phyloP scores from a whole-genome alignment of 1,284 basidiomycete species.

The Pseudozyma sp. region DNA sequence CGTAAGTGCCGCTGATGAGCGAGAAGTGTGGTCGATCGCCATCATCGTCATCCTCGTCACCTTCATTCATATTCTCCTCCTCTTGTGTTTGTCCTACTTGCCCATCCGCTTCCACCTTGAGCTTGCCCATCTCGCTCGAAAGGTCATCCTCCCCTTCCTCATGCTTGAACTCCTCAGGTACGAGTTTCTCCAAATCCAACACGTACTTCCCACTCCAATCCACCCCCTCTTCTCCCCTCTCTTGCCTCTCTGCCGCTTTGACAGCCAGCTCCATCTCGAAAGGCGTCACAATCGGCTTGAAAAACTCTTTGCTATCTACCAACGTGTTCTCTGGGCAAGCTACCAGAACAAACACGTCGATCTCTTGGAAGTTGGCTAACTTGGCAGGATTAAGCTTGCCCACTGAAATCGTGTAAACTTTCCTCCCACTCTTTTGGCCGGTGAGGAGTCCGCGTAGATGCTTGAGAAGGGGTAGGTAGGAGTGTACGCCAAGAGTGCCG shows the following conservation, averaged over 20 bases:
- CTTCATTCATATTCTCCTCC: constrained; percentile 12
- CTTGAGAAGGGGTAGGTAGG: constrained; percentile 39
- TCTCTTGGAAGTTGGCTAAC: constrained; percentile 93
- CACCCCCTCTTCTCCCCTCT: constrained; percentile 42
- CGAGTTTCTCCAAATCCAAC: constrained; percentile 78
- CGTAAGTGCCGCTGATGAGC: constrained; percentile 85
- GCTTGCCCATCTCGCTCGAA: constrained; percentile 7
- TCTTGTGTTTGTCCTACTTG: neutral
- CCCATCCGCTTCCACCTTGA: constrained; percentile 9
- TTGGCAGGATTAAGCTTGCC: constrained; percentile 96
- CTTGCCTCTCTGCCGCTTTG: constrained; percentile 58
- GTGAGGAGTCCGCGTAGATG: constrained; percentile 51
- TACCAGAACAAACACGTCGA: constrained; percentile 94
- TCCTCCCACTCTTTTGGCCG: constrained; percentile 76
- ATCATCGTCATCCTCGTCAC: constrained; percentile 48
- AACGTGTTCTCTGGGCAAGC: constrained; percentile 94
- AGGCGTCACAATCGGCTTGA: constrained; percentile 91
- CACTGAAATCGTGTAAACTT: constrained; percentile 87
- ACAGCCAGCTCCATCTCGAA: constrained; percentile 90
- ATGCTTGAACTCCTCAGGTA: constrained; percentile 57
- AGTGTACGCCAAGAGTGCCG: constrained; percentile 86
- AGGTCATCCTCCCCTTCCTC: neutral
- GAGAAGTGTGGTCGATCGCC: constrained; percentile 79
- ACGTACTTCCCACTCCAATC: constrained; percentile 84
- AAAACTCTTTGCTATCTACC: constrained; percentile 85